Base-by-base conservation (phyloP, 78 protist genomes). In the Cavenderia fasciculata region DNA sequence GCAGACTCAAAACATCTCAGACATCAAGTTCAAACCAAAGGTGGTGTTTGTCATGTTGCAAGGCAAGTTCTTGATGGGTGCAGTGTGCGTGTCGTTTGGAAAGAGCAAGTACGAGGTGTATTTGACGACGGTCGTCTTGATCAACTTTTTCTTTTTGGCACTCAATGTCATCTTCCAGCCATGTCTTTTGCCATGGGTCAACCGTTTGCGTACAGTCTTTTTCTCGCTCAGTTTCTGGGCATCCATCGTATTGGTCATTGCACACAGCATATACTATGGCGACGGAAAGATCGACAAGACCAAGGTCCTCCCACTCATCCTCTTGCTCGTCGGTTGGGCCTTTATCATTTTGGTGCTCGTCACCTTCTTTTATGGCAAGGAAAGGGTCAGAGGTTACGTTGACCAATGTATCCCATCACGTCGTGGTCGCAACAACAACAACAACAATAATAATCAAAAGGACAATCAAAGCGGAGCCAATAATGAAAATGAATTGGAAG, bases 1-100 rank as follows among this genome's bases (percentile, higher is more conserved):
- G 4, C 89, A 82, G 31, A 82, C 89, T 43, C 89, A 82, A 56
- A 82, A 82, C 46, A 82, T 82, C 59, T 82, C 89, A 3, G 89
- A 82, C 31, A 82, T 82, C 57, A 82, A 82, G 43, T 82, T 82
- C 21, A 82, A 82, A 43, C 89, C 89, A 33, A 82, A 82, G 44
- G 77, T 82, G 2, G 89, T 82, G 19, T 82, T 82, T 27, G 89
- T 82, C 1, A 82, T 82, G 89, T 56, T 82, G 40, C 89, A 82
- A 82, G 89, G 89, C 43, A 82, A 82, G 43, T 65, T 68, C 44
- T 14, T 82, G 4, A 47, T 82, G 78, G 89, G 89, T 68, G 89
- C 89, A 5, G 44, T 82, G 10, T 82, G 89, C 68, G 89, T 68
- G 1, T 31, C 68, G 47, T 82, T 82, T 82, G 89, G 69, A 27